phyloP scores from a whole-genome alignment of 352 stramenopile species.

The Globisporangium middletonii region DNA sequence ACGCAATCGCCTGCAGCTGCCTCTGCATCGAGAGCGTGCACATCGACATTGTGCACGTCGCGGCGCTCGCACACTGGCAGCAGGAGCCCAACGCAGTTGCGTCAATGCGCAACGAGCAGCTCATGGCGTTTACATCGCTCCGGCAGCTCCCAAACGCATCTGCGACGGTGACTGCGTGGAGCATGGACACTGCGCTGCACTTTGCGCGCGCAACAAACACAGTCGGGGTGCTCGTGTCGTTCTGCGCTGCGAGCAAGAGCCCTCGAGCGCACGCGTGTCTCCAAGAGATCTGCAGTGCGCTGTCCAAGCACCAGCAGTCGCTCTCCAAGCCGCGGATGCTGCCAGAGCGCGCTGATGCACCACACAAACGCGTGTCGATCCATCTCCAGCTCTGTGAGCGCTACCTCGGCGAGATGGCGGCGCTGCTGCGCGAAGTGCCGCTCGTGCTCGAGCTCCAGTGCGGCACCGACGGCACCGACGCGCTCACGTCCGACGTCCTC shows the following conservation, averaged over 20 bases:
- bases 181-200: slow-evolving; percentile 3
- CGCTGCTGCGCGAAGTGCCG: slow-evolving; percentile 19
- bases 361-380: neutral
- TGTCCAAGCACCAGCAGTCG: slow-evolving; percentile 1
- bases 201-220: slow-evolving; percentile 5
- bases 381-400: slow-evolving; percentile 21
- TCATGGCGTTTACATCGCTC: neutral
- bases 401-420: slow-evolving; percentile 23
- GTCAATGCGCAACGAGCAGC: neutral
- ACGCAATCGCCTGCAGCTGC: slow-evolving; percentile 17
- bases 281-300: slow-evolving; percentile 5
- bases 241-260: slow-evolving; percentile 9
- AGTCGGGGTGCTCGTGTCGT: slow-evolving; percentile 5
- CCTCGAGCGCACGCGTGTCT: slow-evolving; percentile 5
- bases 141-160: neutral
- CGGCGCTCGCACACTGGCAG: neutral
- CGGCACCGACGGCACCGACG: neutral
- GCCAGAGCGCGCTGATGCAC: neutral
- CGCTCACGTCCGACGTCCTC: neutral
- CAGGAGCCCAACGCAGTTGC: neutral
- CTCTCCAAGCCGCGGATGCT: neutral
- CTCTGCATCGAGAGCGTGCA: slow-evolving; percentile 15
- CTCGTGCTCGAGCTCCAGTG: slow-evolving; percentile 18
- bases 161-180: neutral
- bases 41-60: slow-evolving; percentile 20